A percentile compares a stretch with the other conserved stretches of the same genome.
phyloP scores from a whole-genome alignment of 2,329 filamentous ascomycete genomes.

The Fusarium armeniacum region DNA sequence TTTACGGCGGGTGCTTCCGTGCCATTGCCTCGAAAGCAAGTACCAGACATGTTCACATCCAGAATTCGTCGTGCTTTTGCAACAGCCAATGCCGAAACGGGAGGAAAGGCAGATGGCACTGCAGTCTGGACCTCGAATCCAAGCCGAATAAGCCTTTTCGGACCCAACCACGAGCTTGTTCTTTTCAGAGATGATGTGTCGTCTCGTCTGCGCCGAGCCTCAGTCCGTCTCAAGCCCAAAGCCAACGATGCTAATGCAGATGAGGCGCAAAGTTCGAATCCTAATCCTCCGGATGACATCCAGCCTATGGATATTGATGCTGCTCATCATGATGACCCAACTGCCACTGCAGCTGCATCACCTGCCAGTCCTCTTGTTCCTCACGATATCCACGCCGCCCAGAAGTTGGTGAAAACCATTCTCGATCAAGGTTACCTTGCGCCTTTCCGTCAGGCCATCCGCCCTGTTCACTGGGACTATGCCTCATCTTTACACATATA shows the following conservation, averaged over 20 bases:
- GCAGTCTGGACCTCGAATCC: constrained; percentile 94
- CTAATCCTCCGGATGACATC: constrained; percentile 31
- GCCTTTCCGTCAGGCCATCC: constrained; percentile 83
- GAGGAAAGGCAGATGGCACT: constrained; percentile 63
- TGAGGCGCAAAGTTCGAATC: constrained; percentile 39
- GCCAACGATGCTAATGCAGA: constrained; percentile 54
- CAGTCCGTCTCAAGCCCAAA: constrained; percentile 75
- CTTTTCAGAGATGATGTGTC: constrained; percentile 90
- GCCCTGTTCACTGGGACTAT: constrained; percentile 93
- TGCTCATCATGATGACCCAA: constrained; percentile 41
- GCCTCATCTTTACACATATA: constrained; percentile 83
- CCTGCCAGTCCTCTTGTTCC: constrained; percentile 59
- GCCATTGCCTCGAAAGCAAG: constrained; percentile 75
- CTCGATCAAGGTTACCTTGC: constrained; percentile 91
- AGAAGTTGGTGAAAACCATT: constrained; percentile 89
- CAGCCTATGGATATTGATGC: constrained; percentile 60
- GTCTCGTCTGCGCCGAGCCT: constrained; percentile 80
- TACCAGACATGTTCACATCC: constrained; percentile 92
- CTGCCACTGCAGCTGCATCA: constrained; percentile 30
- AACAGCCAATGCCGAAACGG: constrained; percentile 79
- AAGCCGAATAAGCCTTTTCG: constrained; percentile 84
- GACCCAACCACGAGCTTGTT: constrained; percentile 87
- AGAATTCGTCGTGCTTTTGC: constrained; percentile 85
- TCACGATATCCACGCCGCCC: constrained; percentile 71
- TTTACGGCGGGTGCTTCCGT: constrained; percentile 82